Evolutionary conservation across 306 rosid genomes (phyloP), one percentile per base, ranked within the genome.

Genomic region (Begonia peltatifolia): DNA sequence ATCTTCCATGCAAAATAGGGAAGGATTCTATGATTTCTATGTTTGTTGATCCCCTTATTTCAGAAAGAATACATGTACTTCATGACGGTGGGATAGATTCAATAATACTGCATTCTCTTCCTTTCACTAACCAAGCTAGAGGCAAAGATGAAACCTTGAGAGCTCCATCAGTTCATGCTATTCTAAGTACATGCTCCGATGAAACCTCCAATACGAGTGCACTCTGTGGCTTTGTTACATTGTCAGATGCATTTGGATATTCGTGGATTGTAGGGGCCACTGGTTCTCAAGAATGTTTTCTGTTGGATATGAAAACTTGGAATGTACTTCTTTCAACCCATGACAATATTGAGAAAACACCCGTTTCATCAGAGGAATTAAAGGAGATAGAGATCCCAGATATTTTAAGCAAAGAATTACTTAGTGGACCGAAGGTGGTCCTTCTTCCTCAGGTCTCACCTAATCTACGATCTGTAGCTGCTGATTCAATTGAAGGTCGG

Each of bases 71-170:
- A 58, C 81, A 67, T 73, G 67, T 88, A 50, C 79, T 86, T 75
- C 99, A 92, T 46, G 87, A 77, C 64, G 94, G 84, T 67, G 94
- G 96, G 57, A 77, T 92, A 58, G 99, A 92, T 82, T 86, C 96
- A 50, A 72, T 92, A 61, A 81, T 86, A 58, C 73, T 92, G 81
- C 96, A 92, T 67, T 92, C 79, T 77, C 99, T 92, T 65, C 96
- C 96, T 18, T 92, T 92, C 73, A 92, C 96, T 11, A 83, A 74
- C 68, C 99, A 83, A 72, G 42, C 64, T 41, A 69, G 62, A 61
- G 95, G 84, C 63, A 84, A 80, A 71, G 84, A 75, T 64, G 84
- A 78, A 69, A 63, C 75, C 20, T 65, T 75, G 94, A 79, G 80
- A 73, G 73, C 84, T 59, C 96, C 99, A 41, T 92, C 99, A 41